These are phyloP conservation scores for Inosperma sp. DNA, from an alignment of 768 basidiomycete species.

Conservation along the genomic window DNA sequence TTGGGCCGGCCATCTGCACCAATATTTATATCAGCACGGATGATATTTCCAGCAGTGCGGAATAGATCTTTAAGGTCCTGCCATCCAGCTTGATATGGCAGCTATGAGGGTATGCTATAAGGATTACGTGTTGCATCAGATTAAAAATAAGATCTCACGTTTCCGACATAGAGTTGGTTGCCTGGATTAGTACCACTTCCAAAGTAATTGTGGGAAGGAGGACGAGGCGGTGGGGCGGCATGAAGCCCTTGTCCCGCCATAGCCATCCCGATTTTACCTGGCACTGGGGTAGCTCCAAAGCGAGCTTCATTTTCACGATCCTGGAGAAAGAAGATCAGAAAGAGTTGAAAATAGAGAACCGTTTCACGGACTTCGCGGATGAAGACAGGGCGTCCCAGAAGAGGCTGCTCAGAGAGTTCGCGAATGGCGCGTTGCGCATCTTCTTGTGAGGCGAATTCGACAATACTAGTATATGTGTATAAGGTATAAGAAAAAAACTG, in stretches of 20 bases:
- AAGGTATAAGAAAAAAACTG: slow-evolving; percentile 10
- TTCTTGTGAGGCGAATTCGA: slow-evolving; percentile 88
- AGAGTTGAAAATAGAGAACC: background rate
- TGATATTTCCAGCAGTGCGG: slow-evolving; percentile 91
- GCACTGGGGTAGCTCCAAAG: slow-evolving; percentile 92
- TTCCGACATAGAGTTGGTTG: slow-evolving; percentile 90
- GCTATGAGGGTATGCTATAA: slow-evolving; percentile 37
- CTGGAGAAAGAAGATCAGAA: slow-evolving; percentile 37
- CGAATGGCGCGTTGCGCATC: slow-evolving; percentile 86
- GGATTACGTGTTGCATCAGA: background rate
- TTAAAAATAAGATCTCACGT: slow-evolving; percentile 47
- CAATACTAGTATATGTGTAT: slow-evolving; percentile 57
- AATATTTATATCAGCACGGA: slow-evolving; percentile 93
- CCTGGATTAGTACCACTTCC: slow-evolving; percentile 63
- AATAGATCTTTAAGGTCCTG: slow-evolving; percentile 98
- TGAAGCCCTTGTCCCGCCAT: slow-evolving; percentile 88
- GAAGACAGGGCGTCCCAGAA: slow-evolving; percentile 94
- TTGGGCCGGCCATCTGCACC: slow-evolving; percentile 91
- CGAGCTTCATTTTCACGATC: slow-evolving; percentile 96
- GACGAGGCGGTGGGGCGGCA: slow-evolving; percentile 77
- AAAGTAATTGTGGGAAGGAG: slow-evolving; percentile 75
- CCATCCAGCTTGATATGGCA: slow-evolving; percentile 98
- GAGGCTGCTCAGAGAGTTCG: slow-evolving; percentile 81
- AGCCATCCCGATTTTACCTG: slow-evolving; percentile 93
- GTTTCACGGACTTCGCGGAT: slow-evolving; percentile 75